Evolutionary conservation across 2,329 filamentous ascomycete genomes (phyloP).

Genomic region (Cercospora beticola): DNA sequence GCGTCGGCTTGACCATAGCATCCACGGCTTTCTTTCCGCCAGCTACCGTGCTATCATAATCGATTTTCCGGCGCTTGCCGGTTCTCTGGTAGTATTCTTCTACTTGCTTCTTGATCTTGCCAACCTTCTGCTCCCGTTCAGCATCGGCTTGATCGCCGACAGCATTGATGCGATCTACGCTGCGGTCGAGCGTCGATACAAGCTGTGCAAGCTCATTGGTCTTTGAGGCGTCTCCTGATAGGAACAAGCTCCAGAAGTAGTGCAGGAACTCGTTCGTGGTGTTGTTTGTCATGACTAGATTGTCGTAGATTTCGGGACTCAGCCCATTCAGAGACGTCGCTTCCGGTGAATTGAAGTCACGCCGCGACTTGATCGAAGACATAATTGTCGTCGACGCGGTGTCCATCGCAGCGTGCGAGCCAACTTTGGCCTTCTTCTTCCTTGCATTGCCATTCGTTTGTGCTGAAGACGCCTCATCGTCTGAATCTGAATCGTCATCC

Average conservation of each 20-base stretch:
- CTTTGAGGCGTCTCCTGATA: slow-evolving; percentile 77
- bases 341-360: slow-evolving; percentile 27
- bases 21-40: slow-evolving; percentile 76
- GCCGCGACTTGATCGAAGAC: slow-evolving; percentile 59
- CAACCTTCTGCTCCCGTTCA: slow-evolving; percentile 67
- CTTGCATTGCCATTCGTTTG: slow-evolving; percentile 27
- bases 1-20: slow-evolving; percentile 72
- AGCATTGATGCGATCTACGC: slow-evolving; percentile 73
- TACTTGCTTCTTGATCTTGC: slow-evolving; percentile 67
- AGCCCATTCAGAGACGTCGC: slow-evolving; percentile 38
- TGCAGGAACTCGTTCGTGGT: slow-evolving; percentile 95
- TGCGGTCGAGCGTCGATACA: slow-evolving; percentile 76
- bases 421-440: slow-evolving; percentile 55
- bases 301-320: slow-evolving; percentile 55
- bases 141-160: slow-evolving; percentile 78
- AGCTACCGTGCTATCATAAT: slow-evolving; percentile 63
- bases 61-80: slow-evolving; percentile 64
- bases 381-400: slow-evolving; percentile 67
- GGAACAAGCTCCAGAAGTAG: slow-evolving; percentile 92
- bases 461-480: slow-evolving; percentile 48
- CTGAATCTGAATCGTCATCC: slow-evolving; percentile 58
- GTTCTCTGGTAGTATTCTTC: slow-evolving; percentile 69
- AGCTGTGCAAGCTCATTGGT: slow-evolving; percentile 78
- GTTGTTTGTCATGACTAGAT: slow-evolving; percentile 75
- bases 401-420: slow-evolving; percentile 65